Conservation (phyloP, 2,329 filamentous ascomycete species). For the Aureobasidium melanogenum region DNA sequence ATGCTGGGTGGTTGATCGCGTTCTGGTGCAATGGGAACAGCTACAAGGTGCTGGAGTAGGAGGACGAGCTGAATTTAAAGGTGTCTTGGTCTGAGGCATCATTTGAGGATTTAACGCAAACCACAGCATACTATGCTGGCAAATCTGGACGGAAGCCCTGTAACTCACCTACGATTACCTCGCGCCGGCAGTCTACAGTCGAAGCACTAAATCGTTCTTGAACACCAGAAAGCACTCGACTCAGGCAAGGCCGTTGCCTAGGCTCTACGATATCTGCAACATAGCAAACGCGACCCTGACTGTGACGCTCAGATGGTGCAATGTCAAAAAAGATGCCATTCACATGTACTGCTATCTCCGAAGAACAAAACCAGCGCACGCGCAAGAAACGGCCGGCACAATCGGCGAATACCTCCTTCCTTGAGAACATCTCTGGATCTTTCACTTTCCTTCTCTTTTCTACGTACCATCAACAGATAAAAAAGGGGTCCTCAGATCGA, state of each 20-base stretch:
- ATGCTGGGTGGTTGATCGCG: constrained; percentile 60
- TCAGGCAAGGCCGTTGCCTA: not conserved
- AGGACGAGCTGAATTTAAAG: constrained; percentile 35
- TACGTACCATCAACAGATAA: not conserved
- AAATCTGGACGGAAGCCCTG: not conserved
- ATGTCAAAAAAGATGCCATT: not conserved
- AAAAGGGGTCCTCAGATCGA: not conserved
- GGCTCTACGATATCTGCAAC: not conserved
- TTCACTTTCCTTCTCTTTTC: not conserved
- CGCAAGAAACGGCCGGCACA: not conserved
- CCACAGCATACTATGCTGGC: not conserved
- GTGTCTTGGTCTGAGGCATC: constrained; percentile 20
- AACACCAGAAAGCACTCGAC: not conserved
- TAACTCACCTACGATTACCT: not conserved
- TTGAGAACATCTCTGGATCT: not conserved
- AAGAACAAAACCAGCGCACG: not conserved
- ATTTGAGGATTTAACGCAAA: not conserved
- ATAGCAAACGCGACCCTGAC: not conserved
- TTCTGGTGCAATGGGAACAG: constrained; percentile 72
- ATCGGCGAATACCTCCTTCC: not conserved
- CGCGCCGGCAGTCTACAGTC: not conserved
- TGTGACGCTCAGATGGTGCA: not conserved
- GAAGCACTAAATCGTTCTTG: not conserved
- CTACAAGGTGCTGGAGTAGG: constrained; percentile 43
- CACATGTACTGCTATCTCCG: not conserved